Evolutionary conservation across 164 flowering plant species (phyloP).

Genomic region (Umbellularia californica): DNA sequence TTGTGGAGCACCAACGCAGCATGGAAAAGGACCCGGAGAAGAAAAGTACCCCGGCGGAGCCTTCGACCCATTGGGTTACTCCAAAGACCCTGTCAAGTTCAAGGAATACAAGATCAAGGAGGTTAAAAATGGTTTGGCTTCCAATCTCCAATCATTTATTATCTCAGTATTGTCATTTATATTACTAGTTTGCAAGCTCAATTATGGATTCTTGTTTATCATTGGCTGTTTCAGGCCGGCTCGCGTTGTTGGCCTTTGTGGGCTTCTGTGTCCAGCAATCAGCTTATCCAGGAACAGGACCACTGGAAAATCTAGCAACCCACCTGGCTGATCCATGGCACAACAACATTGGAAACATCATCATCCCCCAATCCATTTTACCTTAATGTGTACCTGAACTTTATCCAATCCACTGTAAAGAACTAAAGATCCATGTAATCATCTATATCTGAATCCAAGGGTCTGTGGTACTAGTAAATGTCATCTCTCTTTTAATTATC

Average conservation of each 20-base stretch:
- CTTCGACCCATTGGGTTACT: conserved; percentile 93
- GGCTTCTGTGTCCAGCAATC: conserved; percentile 94
- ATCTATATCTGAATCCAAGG: conserved; percentile 7
- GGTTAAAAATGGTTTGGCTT: conserved; percentile 68
- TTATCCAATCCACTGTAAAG: conserved; percentile 18
- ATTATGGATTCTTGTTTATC: not conserved
- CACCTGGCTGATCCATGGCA: conserved; percentile 99
- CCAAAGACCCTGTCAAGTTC: conserved; percentile 91
- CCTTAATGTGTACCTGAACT: conserved; percentile 21
- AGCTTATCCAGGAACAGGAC: conserved; percentile 96
- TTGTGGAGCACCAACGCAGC: conserved; percentile 95
- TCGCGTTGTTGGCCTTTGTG: conserved; percentile 90
- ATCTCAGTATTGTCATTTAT: not conserved
- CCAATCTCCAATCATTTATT: not conserved
- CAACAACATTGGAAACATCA: conserved; percentile 86
- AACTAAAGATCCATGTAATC: conserved; percentile 24
- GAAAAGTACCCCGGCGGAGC: conserved; percentile 99
- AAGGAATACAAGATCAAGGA: conserved; percentile 88
- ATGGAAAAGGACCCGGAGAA: conserved; percentile 96
- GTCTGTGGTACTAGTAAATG: not conserved
- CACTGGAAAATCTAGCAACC: conserved; percentile 95
- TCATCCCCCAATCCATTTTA: conserved; percentile 56
- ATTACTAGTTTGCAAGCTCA: not conserved
- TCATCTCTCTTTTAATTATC: not conserved
- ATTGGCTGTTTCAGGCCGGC: conserved; percentile 48